Evolutionary conservation across 108 stramenopile species (phyloP).

Genomic region (Phaeodactylum tricornutum): DNA sequence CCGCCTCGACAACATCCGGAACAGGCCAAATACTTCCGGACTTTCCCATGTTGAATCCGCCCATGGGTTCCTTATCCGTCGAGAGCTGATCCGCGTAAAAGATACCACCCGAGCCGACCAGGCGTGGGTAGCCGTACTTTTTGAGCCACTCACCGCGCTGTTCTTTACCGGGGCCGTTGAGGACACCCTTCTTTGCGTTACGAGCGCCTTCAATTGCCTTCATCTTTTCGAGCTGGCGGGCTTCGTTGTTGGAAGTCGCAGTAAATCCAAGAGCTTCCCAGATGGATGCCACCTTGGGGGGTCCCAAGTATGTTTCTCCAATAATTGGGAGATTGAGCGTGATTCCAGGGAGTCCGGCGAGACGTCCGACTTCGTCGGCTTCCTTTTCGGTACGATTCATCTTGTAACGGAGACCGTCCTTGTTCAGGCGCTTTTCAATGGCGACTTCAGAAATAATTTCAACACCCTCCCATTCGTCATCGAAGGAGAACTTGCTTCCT

Average conservation of each 20-base stretch:
- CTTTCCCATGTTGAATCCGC: slow-evolving; percentile 91
- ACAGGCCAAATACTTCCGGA: slow-evolving; percentile 79
- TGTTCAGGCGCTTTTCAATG: slow-evolving; percentile 63
- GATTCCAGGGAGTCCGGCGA: slow-evolving; percentile 58
- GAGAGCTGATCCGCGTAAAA: slow-evolving; percentile 85
- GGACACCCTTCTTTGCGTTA: slow-evolving; percentile 47
- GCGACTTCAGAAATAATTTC: slow-evolving; percentile 70
- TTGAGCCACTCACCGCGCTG: slow-evolving; percentile 75
- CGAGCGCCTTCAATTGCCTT: slow-evolving; percentile 80
- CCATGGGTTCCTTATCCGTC: slow-evolving; percentile 77
- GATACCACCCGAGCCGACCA: slow-evolving; percentile 82
- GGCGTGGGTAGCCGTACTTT: slow-evolving; percentile 83
- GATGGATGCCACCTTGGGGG: slow-evolving; percentile 72
- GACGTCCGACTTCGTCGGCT: slow-evolving; percentile 54
- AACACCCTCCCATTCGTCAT: slow-evolving; percentile 60
- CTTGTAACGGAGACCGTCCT: slow-evolving; percentile 81
- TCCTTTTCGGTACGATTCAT: slow-evolving; percentile 78
- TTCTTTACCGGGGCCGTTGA: slow-evolving; percentile 55
- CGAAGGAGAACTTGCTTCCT: slow-evolving; percentile 56
- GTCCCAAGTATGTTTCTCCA: slow-evolving; percentile 80
- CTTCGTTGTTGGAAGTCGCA: slow-evolving; percentile 83
- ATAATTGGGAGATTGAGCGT: slow-evolving; percentile 75
- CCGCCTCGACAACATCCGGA: slow-evolving; percentile 56
- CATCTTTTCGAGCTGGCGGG: slow-evolving; percentile 73
- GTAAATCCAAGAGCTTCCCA: slow-evolving; percentile 88